Base-by-base conservation (phyloP, 257 asterid species). In the Verbascum thapsus region DNA sequence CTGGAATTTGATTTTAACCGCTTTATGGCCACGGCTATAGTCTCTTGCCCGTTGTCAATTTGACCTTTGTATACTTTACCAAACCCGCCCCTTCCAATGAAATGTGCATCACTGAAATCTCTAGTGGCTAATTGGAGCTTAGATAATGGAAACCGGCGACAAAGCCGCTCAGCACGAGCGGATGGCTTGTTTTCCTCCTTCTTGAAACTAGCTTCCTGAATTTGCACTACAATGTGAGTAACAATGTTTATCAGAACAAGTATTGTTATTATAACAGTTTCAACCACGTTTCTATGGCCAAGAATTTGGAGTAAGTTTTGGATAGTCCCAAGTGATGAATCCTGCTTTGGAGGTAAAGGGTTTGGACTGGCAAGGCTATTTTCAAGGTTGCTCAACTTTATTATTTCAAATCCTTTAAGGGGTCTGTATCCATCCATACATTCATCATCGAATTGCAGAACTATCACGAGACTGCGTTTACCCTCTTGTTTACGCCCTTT, bases 21-120 rank as follows among this genome's bases (percentile, higher is more conserved):
- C 72, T 78, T 81, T n/a, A 81, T 66, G 20, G 84, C 84, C 32
- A 81, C 71, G 52, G 84, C 84, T 22, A 81, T 68, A 56, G 38
- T 43, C 2, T 51, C 57, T 10, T 20, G 43, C 53, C 73, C 72
- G 23, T 63, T 34, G 43, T 73, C 66, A 45, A 81, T 73, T 7
- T 4, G 22, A 10, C 81, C 81, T 42, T 63, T 78, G 55, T 72
- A 77, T 10, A 77, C 86, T 53, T 53, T 56, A 1, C 86, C 83
- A 30, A 66, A 74, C 43, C 84, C 88, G 42, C 81, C 88, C 3
- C 42, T 66, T 8, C 88, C 85, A 8, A 82, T 63, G 15, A 74
- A 35, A 63, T 68, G 16, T 37, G 57, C 70, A 10, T 67, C 62
- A 47, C 62, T 76, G 64, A 82, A 82, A 49, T 64, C 53, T 16